phyloP scores from a whole-genome alignment of 2,329 filamentous ascomycete genomes.

The Xylaria sp. region DNA sequence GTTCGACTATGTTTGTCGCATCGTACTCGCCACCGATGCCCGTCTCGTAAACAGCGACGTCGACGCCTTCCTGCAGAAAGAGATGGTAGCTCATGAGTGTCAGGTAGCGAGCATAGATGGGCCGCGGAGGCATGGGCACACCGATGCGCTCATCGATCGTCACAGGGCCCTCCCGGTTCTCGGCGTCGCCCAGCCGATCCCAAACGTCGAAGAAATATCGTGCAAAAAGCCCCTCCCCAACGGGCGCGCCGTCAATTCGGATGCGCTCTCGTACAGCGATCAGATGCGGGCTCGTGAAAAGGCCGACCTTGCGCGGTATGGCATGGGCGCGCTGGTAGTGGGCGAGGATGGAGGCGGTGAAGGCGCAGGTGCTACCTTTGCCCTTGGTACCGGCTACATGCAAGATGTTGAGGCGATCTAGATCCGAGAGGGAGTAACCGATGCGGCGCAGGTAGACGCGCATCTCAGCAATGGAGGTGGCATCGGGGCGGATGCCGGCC shows the following conservation, averaged over 20 bases:
- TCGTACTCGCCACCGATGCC: conserved; percentile 73
- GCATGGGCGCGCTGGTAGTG: conserved; percentile 49
- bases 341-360: conserved; percentile 66
- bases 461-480: conserved; percentile 77
- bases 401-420: conserved; percentile 68
- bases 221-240: conserved; percentile 64
- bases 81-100: conserved; percentile 54
- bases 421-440: conserved; percentile 69
- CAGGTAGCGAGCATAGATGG: conserved; percentile 66
- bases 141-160: conserved; percentile 38
- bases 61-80: conserved; percentile 67
- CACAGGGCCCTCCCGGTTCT: conserved; percentile 37
- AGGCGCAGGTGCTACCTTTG: conserved; percentile 75
- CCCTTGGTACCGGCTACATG: conserved; percentile 80
- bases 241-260: conserved; percentile 62
- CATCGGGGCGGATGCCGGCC: conserved; percentile 73
- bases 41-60: conserved; percentile 69
- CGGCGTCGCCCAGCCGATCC: conserved; percentile 56
- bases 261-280: conserved; percentile 72
- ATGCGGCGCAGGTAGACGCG: conserved; percentile 76
- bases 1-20: conserved; percentile 68
- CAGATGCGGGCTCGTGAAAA: conserved; percentile 74
- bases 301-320: conserved; percentile 57
- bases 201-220: conserved; percentile 73
- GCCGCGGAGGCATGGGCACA: conserved; percentile 49